Evolutionary conservation across 371 early-diverging fungal species (phyloP), one percentile per base, ranked within the genome.

Genomic region (Haplosporangium sp.): DNA sequence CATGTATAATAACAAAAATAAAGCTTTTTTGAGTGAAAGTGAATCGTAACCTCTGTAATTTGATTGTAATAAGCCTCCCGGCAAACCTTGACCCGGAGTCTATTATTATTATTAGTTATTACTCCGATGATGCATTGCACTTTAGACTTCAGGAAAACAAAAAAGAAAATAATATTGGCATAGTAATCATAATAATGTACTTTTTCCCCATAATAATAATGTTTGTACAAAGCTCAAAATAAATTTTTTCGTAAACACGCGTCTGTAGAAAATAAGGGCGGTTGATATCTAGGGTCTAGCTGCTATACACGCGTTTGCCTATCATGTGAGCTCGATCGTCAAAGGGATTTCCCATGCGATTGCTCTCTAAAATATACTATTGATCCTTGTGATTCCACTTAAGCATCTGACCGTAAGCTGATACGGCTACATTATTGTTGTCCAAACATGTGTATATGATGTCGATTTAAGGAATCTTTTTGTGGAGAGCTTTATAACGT

Each of bases 1-100:
- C 34, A 55, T 55, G 55, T 55, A 55, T 55, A 55, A 55, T 55
- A 55, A 55, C 55, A 27, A 55, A 20, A 53, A 53, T 27, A 55
- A 27, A 11, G 5, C 5, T 15, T 50, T 50, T 50, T 27, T 27
- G 27, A 27, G 50, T 48, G 13, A 48, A 48, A 48, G 17, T 15
- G 17, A 17, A 48, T 2, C 1, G 5, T 3, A 48, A 48, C 44
- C 44, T 44, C 13, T 17, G 47, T 2, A 13, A n/a, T 48, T 11
- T 8, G 11, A 42, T n/a, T 52, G 15, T 27, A 27, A 27, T 53
- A n/a, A 20, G 11, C 56, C 38, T 59, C 39, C 5, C 13, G 27
- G 27, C 27, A 27, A 27, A 27, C 27, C 27, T 27, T 27, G 27
- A 27, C 27, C 27, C 27, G 27, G n/a, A n/a, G 27, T 27, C 27